Conservation (phyloP, 306 rosid genomes). For the Vigna reflexopilosa region DNA sequence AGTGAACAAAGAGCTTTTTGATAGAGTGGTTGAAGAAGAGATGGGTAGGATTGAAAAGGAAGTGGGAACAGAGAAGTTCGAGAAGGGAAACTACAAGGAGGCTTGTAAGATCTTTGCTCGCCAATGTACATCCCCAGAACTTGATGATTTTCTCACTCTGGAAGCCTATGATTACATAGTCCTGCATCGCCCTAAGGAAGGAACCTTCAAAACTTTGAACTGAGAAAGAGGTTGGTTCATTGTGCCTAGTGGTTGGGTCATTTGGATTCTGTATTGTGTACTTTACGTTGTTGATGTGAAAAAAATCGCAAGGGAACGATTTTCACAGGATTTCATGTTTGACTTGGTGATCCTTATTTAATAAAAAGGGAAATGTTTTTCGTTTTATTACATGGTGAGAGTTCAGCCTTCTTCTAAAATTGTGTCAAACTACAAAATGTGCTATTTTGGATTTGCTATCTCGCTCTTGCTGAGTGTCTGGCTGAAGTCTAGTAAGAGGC, state of each 20-base stretch:
- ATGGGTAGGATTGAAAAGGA: conserved; percentile 81
- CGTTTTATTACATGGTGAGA: neutral
- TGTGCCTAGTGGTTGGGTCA: neutral
- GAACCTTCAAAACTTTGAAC: conserved; percentile 58
- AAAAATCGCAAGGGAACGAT: neutral
- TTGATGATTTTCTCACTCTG: conserved; percentile 87
- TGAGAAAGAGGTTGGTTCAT: conserved; percentile 33
- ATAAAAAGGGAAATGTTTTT: neutral
- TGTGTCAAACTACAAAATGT: no score
- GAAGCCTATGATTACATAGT: conserved; percentile 76
- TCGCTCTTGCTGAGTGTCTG: no score
- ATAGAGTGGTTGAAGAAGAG: conserved; percentile 88
- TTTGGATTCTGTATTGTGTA: conserved; percentile 33
- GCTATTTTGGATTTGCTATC: no score
- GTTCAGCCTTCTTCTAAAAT: neutral
- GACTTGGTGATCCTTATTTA: neutral
- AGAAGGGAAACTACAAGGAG: conserved; percentile 72
- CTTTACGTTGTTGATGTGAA: neutral
- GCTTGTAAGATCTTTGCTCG: conserved; percentile 73
- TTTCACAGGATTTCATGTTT: neutral
- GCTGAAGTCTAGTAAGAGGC: no score
- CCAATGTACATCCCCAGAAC: conserved; percentile 75
- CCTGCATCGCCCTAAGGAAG: conserved; percentile 59
- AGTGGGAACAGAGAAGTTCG: conserved; percentile 77
- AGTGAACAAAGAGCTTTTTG: conserved; percentile 72